phyloP scores from a whole-genome alignment of 176 grass and related monocot species.

The Triticum dicoccoides region DNA sequence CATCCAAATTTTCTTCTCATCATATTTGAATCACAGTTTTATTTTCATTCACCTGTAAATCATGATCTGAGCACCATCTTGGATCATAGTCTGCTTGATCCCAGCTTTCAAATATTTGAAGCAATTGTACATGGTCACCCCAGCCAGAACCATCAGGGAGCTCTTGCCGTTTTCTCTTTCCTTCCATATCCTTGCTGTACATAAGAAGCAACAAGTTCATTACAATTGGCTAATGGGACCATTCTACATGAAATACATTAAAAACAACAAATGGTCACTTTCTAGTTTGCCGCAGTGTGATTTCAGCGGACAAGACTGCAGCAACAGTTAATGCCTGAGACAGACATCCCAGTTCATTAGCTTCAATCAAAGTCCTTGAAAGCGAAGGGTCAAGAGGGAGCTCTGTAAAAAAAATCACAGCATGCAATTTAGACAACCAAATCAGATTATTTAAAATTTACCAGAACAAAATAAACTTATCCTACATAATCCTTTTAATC shows the following conservation, averaged over 20 bases:
- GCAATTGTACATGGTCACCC: slow-evolving; percentile 96
- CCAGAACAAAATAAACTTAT: slow-evolving; percentile 4
- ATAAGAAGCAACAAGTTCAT: slow-evolving; percentile 19
- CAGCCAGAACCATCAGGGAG: slow-evolving; percentile 92
- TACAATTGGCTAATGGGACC: not conserved
- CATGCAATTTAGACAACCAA: slow-evolving; percentile 14
- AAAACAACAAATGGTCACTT: slow-evolving; percentile 26
- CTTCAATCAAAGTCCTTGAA: slow-evolving; percentile 90
- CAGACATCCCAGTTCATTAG: slow-evolving; percentile 80
- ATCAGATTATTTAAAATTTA: slow-evolving; percentile 11
- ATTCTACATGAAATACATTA: not conserved
- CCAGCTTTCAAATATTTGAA: slow-evolving; percentile 97
- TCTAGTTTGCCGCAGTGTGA: slow-evolving; percentile 60
- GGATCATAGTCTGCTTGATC: slow-evolving; percentile 79
- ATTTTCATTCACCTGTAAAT: slow-evolving; percentile 63
- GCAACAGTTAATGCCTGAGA: slow-evolving; percentile 93
- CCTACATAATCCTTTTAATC: not conserved
- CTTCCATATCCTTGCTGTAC: slow-evolving; percentile 65
- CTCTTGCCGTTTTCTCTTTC: slow-evolving; percentile 74
- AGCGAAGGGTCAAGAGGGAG: slow-evolving; percentile 93
- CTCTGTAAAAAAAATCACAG: slow-evolving; percentile 46
- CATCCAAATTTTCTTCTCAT: not conserved
- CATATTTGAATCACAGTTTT: not conserved
- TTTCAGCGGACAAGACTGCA: slow-evolving; percentile 87
- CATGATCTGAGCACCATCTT: slow-evolving; percentile 83